Base-by-base conservation (phyloP, 805 yeast genomes). In the Candida hispaniensis region DNA sequence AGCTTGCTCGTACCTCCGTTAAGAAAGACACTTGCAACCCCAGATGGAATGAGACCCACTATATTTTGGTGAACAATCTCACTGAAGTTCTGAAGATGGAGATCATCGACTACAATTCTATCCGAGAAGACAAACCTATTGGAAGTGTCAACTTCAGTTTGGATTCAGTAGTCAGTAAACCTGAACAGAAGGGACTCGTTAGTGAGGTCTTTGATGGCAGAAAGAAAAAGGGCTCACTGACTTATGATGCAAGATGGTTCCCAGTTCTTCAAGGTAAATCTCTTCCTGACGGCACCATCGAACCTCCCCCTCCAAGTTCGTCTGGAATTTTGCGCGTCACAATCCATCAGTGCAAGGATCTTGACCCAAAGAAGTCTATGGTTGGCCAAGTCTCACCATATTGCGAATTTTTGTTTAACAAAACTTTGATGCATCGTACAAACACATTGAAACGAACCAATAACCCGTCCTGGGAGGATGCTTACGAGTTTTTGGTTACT, bases 261-360 rank as follows among this genome's bases (percentile, higher is more conserved):
- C 91, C 93, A 24, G 76, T 91, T 9, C 59, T 83, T 42, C 55
- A 55, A 47, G 63, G 63, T 13, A 46, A 44, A 38, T 48, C 50
- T 10, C 66, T 69, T 40, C 76, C 81, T 3, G 94, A 83, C 56
- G 95, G 95, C 33, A 76, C 86, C 2, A 64, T 69, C 36, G 76
- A 74, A 45, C 83, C 93, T 30, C 80, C 93, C 28, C 94, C 94
- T 27, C 95, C 83, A 45, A 71, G 82, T 54, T 88, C 88, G 59
- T 83, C 96, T 10, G 99, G 99, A 67, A 75, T 93, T 47, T 73
- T 78, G 13, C 67, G 75, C 48, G 60, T 88, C 46, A 78, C 75
- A 41, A 57, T 81, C 30, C 51, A 62, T 18, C 79, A 73, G 46
- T 77, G 79, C 15, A 72, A 82, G 59, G 71, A 60, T 26, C 50